These are phyloP conservation scores for Apiotrichum laibachii DNA, from an alignment of 1,284 basidiomycete genomes.

Conservation along the genomic window DNA sequence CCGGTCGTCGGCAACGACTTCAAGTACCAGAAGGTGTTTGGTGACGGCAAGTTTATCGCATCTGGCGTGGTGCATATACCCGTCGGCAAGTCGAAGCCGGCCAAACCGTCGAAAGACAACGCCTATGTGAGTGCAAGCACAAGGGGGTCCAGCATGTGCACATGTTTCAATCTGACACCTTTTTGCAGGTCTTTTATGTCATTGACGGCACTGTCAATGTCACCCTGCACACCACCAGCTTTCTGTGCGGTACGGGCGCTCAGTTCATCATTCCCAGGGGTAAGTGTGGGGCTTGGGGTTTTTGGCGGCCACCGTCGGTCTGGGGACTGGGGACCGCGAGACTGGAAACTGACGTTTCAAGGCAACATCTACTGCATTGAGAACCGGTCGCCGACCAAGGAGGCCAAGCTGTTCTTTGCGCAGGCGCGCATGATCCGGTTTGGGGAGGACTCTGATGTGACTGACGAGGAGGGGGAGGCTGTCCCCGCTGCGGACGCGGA, in stretches of 20 bases:
- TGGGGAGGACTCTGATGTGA: constrained; percentile 40
- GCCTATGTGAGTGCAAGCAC: constrained; percentile 68
- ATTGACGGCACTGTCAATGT: constrained; percentile 84
- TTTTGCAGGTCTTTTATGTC: constrained; percentile 74
- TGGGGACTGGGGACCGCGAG: too few relatives aligned
- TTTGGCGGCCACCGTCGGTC: too few relatives aligned
- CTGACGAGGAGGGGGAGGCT: constrained; percentile 11
- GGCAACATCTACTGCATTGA: constrained; percentile 88
- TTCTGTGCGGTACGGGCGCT: constrained; percentile 75
- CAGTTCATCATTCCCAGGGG: constrained; percentile 90
- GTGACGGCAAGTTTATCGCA: constrained; percentile 86
- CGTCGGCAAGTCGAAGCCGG: constrained; percentile 72
- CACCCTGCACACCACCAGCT: constrained; percentile 72
- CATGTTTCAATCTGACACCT: not conserved
- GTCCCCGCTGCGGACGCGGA: too few relatives aligned
- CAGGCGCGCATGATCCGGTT: constrained; percentile 74
- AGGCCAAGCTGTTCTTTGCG: constrained; percentile 84
- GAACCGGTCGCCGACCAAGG: constrained; percentile 71
- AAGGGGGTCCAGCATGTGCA: constrained; percentile 31
- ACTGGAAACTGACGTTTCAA: constrained; percentile 34
- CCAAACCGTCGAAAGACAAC: constrained; percentile 88
- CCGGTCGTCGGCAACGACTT: constrained; percentile 64
- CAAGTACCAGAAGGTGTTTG: constrained; percentile 89
- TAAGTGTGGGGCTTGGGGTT: constrained; percentile 46
- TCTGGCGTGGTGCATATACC: constrained; percentile 83